These are phyloP conservation scores for Curvularia lunata DNA, from an alignment of 2,329 filamentous ascomycete species.

Conservation along the genomic window DNA sequence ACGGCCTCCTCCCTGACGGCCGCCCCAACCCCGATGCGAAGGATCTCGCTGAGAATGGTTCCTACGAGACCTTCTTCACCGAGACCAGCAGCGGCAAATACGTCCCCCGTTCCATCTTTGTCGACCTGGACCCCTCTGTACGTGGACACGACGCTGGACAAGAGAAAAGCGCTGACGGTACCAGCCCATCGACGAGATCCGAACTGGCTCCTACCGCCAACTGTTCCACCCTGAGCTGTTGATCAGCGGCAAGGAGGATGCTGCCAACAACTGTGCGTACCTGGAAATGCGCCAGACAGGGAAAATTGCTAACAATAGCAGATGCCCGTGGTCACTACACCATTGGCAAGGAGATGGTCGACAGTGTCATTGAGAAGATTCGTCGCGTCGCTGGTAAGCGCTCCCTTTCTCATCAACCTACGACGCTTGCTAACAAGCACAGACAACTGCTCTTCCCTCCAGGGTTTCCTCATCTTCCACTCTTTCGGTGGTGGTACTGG, in stretches of 20 bases:
- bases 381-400: conserved; percentile 70
- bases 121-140: conserved; percentile 74
- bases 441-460: conserved; percentile 76
- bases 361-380: conserved; percentile 72
- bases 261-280: conserved; percentile 71
- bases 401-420: neutral
- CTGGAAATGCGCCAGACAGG: neutral
- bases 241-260: conserved; percentile 78
- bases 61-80: conserved; percentile 76
- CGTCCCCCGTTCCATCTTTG: conserved; percentile 73
- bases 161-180: conserved; percentile 23
- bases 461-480: conserved; percentile 77
- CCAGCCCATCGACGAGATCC: conserved; percentile 73
- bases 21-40: conserved; percentile 66
- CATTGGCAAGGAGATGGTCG: conserved; percentile 77
- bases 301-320: conserved; percentile 38
- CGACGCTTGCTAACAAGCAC: conserved; percentile 22
- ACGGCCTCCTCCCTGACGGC: conserved; percentile 70
- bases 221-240: conserved; percentile 76
- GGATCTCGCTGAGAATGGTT: conserved; percentile 67
- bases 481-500: conserved; percentile 76
- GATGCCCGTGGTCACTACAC: conserved; percentile 78
- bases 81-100: conserved; percentile 75
- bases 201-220: conserved; percentile 70
- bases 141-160: conserved; percentile 24